phyloP scores from a whole-genome alignment of 2,329 filamentous ascomycete genomes.

The Lachnellula hyalina region DNA sequence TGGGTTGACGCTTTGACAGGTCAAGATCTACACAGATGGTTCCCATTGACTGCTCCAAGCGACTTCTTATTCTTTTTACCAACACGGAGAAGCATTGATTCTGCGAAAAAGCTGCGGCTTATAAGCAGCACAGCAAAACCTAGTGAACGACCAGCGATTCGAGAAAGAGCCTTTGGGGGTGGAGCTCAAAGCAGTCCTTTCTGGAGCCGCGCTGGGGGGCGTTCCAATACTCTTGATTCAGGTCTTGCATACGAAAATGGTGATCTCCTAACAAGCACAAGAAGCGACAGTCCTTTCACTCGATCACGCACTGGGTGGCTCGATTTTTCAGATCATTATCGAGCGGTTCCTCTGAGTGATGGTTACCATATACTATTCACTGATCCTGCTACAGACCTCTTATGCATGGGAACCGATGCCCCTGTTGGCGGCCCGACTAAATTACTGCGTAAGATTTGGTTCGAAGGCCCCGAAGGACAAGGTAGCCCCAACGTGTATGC shows the following conservation, averaged over 20 bases:
- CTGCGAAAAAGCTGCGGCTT: slow-evolving; percentile 51
- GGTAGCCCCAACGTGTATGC: slow-evolving; percentile 48
- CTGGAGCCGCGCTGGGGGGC: slow-evolving; percentile 22
- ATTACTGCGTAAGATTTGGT: slow-evolving; percentile 53
- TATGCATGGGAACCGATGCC: slow-evolving; percentile 58
- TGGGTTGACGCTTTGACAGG: slow-evolving; percentile 45
- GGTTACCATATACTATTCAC: slow-evolving; percentile 61
- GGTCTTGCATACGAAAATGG: slow-evolving; percentile 6
- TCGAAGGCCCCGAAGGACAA: slow-evolving; percentile 33
- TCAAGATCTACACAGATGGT: slow-evolving; percentile 49
- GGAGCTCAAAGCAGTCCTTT: slow-evolving; percentile 21
- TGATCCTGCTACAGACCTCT: slow-evolving; percentile 49
- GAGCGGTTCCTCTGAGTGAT: slow-evolving; percentile 59
- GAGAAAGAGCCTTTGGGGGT: slow-evolving; percentile 24
- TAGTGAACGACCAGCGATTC: slow-evolving; percentile 24
- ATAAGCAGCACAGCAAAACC: slow-evolving; percentile 55
- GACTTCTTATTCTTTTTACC: slow-evolving; percentile 57
- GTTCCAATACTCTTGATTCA: slow-evolving; percentile 7
- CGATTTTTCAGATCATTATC: slow-evolving; percentile 50
- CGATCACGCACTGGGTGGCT: slow-evolving; percentile 13
- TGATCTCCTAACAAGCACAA: slow-evolving; percentile 13
- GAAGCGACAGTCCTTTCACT: slow-evolving; percentile 10
- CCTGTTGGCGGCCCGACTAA: slow-evolving; percentile 50
- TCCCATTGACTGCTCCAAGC: slow-evolving; percentile 48
- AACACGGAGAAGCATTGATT: slow-evolving; percentile 45